Conservation (phyloP, 2,329 filamentous ascomycete genomes). For the Neospermospora avenae region DNA sequence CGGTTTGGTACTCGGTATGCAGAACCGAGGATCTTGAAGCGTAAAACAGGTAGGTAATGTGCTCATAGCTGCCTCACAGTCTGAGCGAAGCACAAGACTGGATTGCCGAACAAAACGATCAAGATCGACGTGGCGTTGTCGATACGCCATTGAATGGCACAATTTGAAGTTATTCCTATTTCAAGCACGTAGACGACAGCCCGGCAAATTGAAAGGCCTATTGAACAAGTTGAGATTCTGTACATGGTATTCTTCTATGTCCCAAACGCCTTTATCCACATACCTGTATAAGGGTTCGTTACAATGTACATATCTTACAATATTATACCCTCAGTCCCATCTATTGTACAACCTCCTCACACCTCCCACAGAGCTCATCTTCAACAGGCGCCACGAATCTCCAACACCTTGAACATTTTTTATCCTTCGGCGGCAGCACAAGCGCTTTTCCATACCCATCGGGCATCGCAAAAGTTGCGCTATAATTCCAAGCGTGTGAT, state of each 20-base stretch:
- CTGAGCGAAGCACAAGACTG: too few species aligned
- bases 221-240: slow-evolving; percentile 9
- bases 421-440: slow-evolving; percentile 43
- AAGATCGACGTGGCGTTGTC: too few species aligned
- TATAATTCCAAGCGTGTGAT: slow-evolving; percentile 45
- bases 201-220: background rate
- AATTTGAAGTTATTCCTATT: too few species aligned
- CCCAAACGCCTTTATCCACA: slow-evolving; percentile 8
- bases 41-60: too few species aligned
- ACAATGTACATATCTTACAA: background rate
- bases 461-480: slow-evolving; percentile 24
- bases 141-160: too few species aligned
- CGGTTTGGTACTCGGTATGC: background rate
- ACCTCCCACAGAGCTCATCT: slow-evolving; percentile 68
- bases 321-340: slow-evolving; percentile 3
- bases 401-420: slow-evolving; percentile 90
- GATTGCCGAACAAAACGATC: too few species aligned
- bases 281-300: too few species aligned
- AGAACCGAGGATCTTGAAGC: too few species aligned
- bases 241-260: slow-evolving; percentile 11
- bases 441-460: slow-evolving; percentile 24
- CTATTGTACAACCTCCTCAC: slow-evolving; percentile 59
- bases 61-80: too few species aligned
- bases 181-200: too few species aligned
- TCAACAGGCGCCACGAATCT: slow-evolving; percentile 69